Evolutionary conservation across 495 filamentous ascomycete species (phyloP).

Genomic region (Talaromyces ruber): DNA sequence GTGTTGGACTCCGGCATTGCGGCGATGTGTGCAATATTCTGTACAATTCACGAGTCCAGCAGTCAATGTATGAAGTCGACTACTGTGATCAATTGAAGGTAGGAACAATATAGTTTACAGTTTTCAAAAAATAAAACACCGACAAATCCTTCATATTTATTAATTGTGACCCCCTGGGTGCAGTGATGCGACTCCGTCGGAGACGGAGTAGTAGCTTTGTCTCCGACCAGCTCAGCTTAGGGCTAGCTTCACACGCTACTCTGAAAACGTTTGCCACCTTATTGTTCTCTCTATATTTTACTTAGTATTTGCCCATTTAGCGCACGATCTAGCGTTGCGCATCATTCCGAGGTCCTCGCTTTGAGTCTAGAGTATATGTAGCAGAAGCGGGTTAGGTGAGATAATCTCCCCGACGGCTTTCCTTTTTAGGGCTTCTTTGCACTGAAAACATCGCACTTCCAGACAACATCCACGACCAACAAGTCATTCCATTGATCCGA

Average conservation of each 20-base stretch:
- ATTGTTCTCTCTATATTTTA: neutral
- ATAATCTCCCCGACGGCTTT: neutral
- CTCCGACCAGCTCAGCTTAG: neutral
- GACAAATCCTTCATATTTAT: neutral
- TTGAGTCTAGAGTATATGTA: neutral
- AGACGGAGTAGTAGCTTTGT: conserved; percentile 1
- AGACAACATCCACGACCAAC: neutral
- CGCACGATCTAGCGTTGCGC: neutral
- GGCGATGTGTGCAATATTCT: neutral
- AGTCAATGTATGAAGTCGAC: neutral
- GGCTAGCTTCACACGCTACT: neutral
- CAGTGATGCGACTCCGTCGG: conserved; percentile 1
- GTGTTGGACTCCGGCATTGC: conserved; percentile 1
- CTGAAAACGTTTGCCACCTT: neutral
- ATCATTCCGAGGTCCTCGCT: neutral
- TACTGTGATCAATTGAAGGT: neutral
- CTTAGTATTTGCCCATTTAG: neutral
- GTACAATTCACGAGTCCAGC: neutral
- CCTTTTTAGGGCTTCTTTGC: neutral
- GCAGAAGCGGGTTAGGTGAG: neutral
- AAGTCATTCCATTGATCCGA: neutral
- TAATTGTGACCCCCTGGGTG: neutral
- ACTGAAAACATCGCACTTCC: neutral
- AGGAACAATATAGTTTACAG: conserved; percentile 3
- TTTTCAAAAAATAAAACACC: neutral